A percentile compares a stretch with the other conserved stretches of the same genome.
phyloP scores from a whole-genome alignment of 805 yeast species.

The Yamadazyma olivae region DNA sequence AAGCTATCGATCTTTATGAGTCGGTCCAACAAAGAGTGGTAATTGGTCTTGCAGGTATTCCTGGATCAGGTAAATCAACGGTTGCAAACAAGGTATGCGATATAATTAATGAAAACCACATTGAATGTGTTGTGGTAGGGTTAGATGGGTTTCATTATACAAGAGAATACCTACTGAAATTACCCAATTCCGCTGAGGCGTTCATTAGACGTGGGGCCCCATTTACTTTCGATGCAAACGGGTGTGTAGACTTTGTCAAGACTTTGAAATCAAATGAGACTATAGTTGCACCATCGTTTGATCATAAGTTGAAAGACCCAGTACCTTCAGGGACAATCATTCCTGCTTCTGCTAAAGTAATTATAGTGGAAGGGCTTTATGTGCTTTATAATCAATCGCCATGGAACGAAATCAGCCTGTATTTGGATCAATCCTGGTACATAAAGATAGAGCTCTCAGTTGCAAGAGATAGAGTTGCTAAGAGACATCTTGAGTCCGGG shows the following conservation, averaged over 20 bases:
- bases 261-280: constrained; percentile 22
- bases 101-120: constrained; percentile 13
- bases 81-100: constrained; percentile 47
- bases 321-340: constrained; percentile 49
- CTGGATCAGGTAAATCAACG: constrained; percentile 86
- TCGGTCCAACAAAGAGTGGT: constrained; percentile 41
- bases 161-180: constrained; percentile 27
- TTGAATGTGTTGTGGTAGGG: constrained; percentile 26
- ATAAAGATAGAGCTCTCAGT: constrained; percentile 43
- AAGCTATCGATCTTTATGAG: constrained; percentile 3
- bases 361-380: constrained; percentile 77
- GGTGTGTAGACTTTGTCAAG: constrained; percentile 22
- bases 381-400: constrained; percentile 54
- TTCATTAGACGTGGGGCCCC: constrained; percentile 78
- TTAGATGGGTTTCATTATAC: constrained; percentile 41
- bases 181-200: constrained; percentile 58
- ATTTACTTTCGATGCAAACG: constrained; percentile 68
- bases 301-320: constrained; percentile 76
- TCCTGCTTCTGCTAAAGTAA: constrained; percentile 44
- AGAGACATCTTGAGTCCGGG: constrained; percentile 61
- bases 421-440: constrained; percentile 47
- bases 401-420: constrained; percentile 51
- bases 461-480: constrained; percentile 59
- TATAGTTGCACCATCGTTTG: constrained; percentile 65
- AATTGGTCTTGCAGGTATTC: constrained; percentile 70